Evolutionary conservation across 1,284 basidiomycete genomes (phyloP), one percentile per base, ranked within the genome.

Genomic region (Tilletia walkeri): DNA sequence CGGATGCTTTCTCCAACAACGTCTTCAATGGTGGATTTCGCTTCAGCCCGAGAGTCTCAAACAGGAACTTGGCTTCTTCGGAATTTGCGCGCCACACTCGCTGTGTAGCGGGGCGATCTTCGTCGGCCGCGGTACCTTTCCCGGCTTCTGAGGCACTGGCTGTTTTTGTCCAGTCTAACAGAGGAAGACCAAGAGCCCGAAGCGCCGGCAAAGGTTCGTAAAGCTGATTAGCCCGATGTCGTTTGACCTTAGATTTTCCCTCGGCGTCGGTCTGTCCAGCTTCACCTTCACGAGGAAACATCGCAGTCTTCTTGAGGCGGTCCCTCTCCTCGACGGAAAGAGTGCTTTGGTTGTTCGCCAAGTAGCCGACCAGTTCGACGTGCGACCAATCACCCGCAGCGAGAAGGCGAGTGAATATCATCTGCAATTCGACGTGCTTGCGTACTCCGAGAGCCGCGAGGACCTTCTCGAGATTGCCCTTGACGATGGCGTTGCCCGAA

Each of bases 171-270:
- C 95, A 99, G 78, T 93, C 93, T 50, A 99, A 86, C 0, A 95
- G 82, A 0, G 94, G 93, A 9, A 99, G 85, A 7, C 88, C 88
- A 1, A 98, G 86, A 65, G 89, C 86, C 10, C 91, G 88, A 73
- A 95, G 89, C 0, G 88, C 86, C 49, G 91, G 90, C 1, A 87
- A 80, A 0, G 96, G 95, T 80, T 97, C 94, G 79, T 95, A 96
- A 7, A 84, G 74, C 65, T 82, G 75, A 47, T 69, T 71, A 30
- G 84, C 83, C 18, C 77, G 75, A 68, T 79, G 73, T 2, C 83
- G 76, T 1, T 76, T 66, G 49, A 76, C 74, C 24, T 69, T 80
- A 0, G 74, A 73, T 54, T 76, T 78, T 34, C 76, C 75, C 10
- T 79, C 78, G 49, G 78, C 75, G n/a, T 76, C 71, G 0, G 74